phyloP scores from a whole-genome alignment of 495 filamentous ascomycete species.

The Pseudotulostoma volvatum region DNA sequence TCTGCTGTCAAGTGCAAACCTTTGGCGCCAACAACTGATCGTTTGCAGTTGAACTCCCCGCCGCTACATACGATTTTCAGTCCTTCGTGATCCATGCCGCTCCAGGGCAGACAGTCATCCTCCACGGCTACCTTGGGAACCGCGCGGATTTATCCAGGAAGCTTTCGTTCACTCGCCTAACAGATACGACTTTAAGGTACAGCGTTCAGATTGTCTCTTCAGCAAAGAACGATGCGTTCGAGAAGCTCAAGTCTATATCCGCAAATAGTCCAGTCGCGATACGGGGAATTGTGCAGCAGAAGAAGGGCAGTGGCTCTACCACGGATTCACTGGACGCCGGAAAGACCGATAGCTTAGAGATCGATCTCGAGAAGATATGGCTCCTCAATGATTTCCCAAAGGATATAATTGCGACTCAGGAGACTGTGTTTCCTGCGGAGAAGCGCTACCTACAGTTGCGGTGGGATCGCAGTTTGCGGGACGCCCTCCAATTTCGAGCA shows the following conservation, averaged over 20 bases:
- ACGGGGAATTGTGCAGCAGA: conserved; percentile 30
- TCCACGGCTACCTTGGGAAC: conserved; percentile 58
- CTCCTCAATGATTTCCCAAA: conserved; percentile 60
- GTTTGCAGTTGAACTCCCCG: conserved; percentile 34
- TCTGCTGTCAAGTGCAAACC: no score
- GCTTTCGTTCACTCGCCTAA: conserved; percentile 51
- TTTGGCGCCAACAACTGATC: background rate
- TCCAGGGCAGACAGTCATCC: conserved; percentile 34
- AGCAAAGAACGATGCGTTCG: conserved; percentile 25
- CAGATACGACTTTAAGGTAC: conserved; percentile 30
- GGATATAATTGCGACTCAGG: conserved; percentile 55
- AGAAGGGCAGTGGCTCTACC: conserved; percentile 18
- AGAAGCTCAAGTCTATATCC: conserved; percentile 29
- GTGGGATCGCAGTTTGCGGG: conserved; percentile 42
- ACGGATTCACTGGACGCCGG: conserved; percentile 9
- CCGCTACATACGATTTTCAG: conserved; percentile 31
- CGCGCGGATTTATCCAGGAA: conserved; percentile 46
- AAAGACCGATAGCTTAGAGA: conserved; percentile 34
- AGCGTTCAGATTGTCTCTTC: conserved; percentile 38
- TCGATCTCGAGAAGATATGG: conserved; percentile 45
- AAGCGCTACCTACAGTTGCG: conserved; percentile 76
- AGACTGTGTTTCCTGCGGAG: conserved; percentile 53
- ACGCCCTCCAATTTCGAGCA: conserved; percentile 45
- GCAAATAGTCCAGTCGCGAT: conserved; percentile 37
- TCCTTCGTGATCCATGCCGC: conserved; percentile 24